These are phyloP conservation scores for Ramularia collo-cygni DNA, from an alignment of 2,329 filamentous ascomycete species.

Conservation along the genomic window DNA sequence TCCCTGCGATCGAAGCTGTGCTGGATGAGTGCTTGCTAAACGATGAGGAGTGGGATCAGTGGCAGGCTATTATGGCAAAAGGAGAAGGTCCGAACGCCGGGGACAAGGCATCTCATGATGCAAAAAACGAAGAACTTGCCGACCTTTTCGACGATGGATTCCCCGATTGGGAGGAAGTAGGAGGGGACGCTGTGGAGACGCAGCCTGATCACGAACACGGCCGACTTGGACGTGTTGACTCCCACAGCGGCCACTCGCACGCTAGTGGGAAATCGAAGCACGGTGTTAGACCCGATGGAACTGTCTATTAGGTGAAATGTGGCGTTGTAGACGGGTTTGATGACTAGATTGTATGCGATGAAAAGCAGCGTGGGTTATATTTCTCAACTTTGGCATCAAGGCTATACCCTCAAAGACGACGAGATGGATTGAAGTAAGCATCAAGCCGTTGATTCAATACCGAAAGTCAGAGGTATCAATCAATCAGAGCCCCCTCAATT, in stretches of 20 bases:
- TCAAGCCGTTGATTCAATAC: too few relatives aligned
- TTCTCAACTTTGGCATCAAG: too few relatives aligned
- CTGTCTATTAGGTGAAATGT: conserved; percentile 10
- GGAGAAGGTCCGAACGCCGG: conserved; percentile 14
- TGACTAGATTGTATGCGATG: too few relatives aligned
- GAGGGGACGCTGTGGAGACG: conserved; percentile 12
- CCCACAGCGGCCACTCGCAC: conserved; percentile 9
- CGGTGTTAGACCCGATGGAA: conserved; percentile 17
- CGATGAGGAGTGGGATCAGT: conserved; percentile 47
- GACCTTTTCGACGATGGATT: conserved; percentile 34
- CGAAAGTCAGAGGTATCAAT: too few relatives aligned
- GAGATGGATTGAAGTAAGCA: too few relatives aligned
- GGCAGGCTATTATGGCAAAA: conserved; percentile 30
- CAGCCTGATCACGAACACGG: conserved; percentile 20
- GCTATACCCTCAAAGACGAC: too few relatives aligned
- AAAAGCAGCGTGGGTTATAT: too few relatives aligned
- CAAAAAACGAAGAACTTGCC: conserved; percentile 36
- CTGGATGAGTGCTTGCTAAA: conserved; percentile 57
- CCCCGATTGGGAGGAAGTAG: conserved; percentile 23
- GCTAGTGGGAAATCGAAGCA: conserved; percentile 13
- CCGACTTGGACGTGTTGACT: conserved; percentile 12
- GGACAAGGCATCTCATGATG: conserved; percentile 9
- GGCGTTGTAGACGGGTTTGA: not conserved
- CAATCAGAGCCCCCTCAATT: too few relatives aligned
- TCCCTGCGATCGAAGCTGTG: conserved; percentile 42